These are phyloP conservation scores for Musa schizocarpa DNA, from an alignment of 176 grass and related monocot species.

Conservation along the genomic window DNA sequence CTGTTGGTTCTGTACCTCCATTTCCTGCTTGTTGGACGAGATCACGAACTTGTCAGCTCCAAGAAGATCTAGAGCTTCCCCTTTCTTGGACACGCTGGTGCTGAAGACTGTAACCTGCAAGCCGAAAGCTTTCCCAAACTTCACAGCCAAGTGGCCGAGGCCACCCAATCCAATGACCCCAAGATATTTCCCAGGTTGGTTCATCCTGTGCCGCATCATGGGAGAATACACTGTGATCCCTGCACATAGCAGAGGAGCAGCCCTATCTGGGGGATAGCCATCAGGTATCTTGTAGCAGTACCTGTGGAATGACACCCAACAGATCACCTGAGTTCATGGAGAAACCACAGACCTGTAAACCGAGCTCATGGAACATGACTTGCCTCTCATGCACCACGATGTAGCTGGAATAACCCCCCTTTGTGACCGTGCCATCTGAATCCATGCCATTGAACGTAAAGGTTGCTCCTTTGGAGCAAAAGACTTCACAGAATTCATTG, in stretches of 20 bases:
- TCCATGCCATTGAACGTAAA: conserved; percentile 3
- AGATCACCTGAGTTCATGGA: no score
- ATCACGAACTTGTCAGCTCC: conserved; percentile 7
- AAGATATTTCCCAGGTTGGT: conserved; percentile 14
- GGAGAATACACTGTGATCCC: conserved; percentile 14
- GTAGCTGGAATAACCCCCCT: conserved; percentile 14
- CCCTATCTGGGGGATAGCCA: conserved; percentile 1
- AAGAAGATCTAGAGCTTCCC: conserved; percentile 6
- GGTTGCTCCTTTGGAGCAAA: not conserved
- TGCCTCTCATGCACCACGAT: conserved; percentile 9
- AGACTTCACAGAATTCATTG: conserved; percentile 3
- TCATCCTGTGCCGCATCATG: conserved; percentile 18
- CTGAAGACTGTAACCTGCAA: conserved; percentile 10
- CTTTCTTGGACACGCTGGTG: conserved; percentile 4
- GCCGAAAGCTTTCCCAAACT: conserved; percentile 18
- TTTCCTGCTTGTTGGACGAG: conserved; percentile 7
- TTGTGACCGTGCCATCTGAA: conserved; percentile 16
- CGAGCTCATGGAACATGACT: not conserved
- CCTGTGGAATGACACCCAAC: not conserved
- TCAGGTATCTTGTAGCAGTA: conserved; percentile 20
- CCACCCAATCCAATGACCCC: conserved; percentile 7
- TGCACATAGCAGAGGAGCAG: conserved; percentile 8
- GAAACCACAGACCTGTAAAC: not conserved
- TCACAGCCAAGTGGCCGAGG: conserved; percentile 16
- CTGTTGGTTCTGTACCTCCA: not conserved